Evolutionary conservation across 345 rosid species (phyloP).

Genomic region (Sonneratia caseolaris): DNA sequence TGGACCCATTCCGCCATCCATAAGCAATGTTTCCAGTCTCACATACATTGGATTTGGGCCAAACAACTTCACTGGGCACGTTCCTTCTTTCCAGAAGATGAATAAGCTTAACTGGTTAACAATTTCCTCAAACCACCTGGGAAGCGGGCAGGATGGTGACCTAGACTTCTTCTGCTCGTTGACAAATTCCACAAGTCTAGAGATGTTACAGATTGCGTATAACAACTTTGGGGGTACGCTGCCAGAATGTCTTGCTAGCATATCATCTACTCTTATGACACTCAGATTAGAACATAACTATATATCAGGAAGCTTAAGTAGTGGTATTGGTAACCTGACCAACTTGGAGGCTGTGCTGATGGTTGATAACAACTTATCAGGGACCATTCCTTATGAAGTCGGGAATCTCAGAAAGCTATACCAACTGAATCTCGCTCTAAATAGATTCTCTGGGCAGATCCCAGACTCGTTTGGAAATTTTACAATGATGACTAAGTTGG

Average conservation of each 20-base stretch:
- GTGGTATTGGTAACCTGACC: constrained; percentile 6
- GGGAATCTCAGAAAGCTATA: constrained; percentile 12
- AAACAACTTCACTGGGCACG: neutral
- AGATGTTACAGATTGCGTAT: neutral
- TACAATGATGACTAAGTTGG: neutral
- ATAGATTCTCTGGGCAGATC: constrained; percentile 6
- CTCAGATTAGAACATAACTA: neutral
- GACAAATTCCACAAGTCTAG: neutral
- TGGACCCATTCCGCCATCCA: neutral
- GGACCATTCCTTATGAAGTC: constrained; percentile 9
- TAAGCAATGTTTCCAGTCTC: neutral
- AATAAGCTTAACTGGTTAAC: neutral
- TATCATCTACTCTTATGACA: neutral
- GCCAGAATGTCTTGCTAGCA: neutral
- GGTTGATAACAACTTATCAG: constrained; percentile 4
- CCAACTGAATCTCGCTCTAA: neutral
- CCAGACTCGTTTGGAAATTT: constrained; percentile 20
- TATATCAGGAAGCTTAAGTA: constrained; percentile 14
- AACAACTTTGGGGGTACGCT: neutral
- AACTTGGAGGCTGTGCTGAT: constrained; percentile 12
- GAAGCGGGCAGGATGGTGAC: neutral
- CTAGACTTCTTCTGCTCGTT: neutral
- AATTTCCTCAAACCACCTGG: neutral
- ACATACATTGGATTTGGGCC: neutral
- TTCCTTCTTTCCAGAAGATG: neutral